Evolutionary conservation across 2,329 filamentous ascomycete genomes (phyloP).

Genomic region (Pezicula carpinea): DNA sequence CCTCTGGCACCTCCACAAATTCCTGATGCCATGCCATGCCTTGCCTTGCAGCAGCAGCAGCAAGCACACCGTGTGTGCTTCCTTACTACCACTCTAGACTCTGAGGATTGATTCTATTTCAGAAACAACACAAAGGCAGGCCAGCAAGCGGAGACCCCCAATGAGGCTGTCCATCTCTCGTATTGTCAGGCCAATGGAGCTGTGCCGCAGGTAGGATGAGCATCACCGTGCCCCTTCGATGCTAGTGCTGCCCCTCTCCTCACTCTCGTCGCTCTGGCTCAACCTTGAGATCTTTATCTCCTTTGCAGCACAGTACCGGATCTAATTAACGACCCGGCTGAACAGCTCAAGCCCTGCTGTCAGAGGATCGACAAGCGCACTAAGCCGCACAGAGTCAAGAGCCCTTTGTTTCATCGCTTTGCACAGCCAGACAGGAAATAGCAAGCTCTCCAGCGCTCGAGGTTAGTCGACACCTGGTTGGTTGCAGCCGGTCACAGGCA

Average conservation of each 20-base stretch:
- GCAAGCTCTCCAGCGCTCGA: neutral
- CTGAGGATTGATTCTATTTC: slow-evolving; percentile 10
- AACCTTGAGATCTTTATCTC: no score
- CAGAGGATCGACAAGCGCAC: neutral
- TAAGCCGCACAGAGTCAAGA: neutral
- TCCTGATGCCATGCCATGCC: no score
- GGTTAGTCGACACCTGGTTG: neutral
- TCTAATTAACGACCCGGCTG: neutral
- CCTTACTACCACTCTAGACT: slow-evolving; percentile 5
- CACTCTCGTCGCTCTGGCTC: no score
- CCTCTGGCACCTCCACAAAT: no score
- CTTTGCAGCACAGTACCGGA: no score
- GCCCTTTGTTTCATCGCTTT: neutral
- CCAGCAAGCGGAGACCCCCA: slow-evolving; percentile 1
- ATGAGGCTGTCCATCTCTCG: no score
- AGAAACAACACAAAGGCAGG: neutral
- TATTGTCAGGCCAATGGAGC: no score
- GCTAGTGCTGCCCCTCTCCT: no score
- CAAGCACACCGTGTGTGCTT: slow-evolving; percentile 5
- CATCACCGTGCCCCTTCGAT: no score
- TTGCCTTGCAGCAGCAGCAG: no score
- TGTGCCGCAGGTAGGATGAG: no score
- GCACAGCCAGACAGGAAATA: neutral
- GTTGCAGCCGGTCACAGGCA: neutral
- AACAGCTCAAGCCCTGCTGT: neutral